phyloP scores from a whole-genome alignment of 305 asterid genomes.

The Striga hermonthica region DNA sequence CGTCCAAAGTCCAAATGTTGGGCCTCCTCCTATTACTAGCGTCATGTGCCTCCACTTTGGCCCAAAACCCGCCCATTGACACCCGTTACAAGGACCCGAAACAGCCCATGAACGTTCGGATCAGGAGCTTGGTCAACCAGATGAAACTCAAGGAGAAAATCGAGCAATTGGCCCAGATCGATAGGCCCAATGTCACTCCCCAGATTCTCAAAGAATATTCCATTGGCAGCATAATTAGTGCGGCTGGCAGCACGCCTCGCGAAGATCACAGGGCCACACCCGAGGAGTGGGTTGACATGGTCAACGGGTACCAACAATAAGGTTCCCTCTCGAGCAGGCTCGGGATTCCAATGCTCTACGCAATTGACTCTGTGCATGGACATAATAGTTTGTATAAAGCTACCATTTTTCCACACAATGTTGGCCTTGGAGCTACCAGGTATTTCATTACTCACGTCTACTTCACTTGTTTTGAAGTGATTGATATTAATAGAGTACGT shows the following conservation, averaged over 20 bases:
- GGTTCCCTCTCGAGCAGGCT: neutral
- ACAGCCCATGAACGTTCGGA: neutral
- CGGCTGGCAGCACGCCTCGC: constrained; percentile 6
- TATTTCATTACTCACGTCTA: too few relatives aligned
- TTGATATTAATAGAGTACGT: too few relatives aligned
- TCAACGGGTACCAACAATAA: neutral
- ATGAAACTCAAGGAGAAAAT: constrained; percentile 7
- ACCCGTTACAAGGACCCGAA: constrained; percentile 3
- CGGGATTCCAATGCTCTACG: constrained; percentile 1
- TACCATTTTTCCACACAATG: neutral
- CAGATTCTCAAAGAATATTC: neutral
- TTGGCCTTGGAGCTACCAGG: constrained; percentile 3
- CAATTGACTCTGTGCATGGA: neutral
- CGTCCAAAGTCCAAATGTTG: neutral
- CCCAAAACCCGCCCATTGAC: neutral
- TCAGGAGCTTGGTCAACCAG: neutral
- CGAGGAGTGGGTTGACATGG: constrained; percentile 14
- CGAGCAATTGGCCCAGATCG: neutral
- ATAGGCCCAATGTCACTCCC: neutral
- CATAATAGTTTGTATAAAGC: neutral
- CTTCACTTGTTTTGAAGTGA: too few relatives aligned
- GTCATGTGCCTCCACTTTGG: neutral
- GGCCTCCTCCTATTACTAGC: neutral
- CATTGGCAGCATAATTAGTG: constrained; percentile 6
- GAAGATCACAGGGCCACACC: constrained; percentile 2